These are phyloP conservation scores for Blastocystis sp. DNA, from an alignment of 352 stramenopile species.

Conservation along the genomic window DNA sequence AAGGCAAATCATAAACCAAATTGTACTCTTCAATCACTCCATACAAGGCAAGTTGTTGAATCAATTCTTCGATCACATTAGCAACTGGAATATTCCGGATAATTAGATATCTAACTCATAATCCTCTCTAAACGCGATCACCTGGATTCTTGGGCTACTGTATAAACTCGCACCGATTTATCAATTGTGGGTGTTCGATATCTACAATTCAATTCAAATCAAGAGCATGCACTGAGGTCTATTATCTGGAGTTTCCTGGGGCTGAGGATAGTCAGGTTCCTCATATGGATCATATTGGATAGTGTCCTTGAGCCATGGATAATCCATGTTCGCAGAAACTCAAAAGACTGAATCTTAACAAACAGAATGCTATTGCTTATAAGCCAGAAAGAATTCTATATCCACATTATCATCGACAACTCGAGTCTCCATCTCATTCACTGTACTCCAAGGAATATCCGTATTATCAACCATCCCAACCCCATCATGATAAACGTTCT, in stretches of 20 bases:
- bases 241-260: constrained; percentile 10
- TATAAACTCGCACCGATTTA: constrained; percentile 35
- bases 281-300: constrained; percentile 51
- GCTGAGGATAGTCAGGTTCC: constrained; percentile 50
- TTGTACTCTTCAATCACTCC: constrained; percentile 46
- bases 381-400: constrained; percentile 54
- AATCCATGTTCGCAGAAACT: constrained; percentile 4
- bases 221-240: background rate
- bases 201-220: background rate
- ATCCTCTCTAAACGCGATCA: background rate
- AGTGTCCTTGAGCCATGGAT: constrained; percentile 51
- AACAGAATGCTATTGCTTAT: constrained; percentile 54
- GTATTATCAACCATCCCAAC: constrained; percentile 11
- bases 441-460: constrained; percentile 14
- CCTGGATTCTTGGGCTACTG: constrained; percentile 51
- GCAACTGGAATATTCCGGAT: constrained; percentile 52
- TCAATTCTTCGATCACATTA: constrained; percentile 22
- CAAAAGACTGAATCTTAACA: background rate
- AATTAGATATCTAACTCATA: constrained; percentile 31
- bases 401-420: constrained; percentile 35
- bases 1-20: constrained; percentile 20
- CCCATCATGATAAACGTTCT: constrained; percentile 54
- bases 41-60: constrained; percentile 54
- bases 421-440: constrained; percentile 51
- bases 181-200: constrained; percentile 36